Conservation (phyloP, 176 grass and related monocot genomes). For the Tillandsia fasciculata region DNA sequence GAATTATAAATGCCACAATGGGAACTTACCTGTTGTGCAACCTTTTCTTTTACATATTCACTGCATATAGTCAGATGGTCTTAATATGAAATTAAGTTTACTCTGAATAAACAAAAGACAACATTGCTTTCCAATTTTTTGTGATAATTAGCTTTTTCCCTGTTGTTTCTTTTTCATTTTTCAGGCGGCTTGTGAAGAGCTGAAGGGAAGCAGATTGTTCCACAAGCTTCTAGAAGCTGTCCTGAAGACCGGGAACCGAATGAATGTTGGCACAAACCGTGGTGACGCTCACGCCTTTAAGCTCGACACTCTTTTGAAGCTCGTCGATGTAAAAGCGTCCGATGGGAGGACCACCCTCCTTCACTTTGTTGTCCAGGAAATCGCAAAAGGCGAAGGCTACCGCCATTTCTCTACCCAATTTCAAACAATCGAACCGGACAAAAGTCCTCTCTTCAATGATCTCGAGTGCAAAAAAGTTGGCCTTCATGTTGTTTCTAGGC, state of each 20-base stretch:
- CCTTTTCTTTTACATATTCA: no score
- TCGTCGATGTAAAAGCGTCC: constrained; percentile 89
- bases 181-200: constrained; percentile 90
- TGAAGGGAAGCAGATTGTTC: constrained; percentile 77
- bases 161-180: not conserved
- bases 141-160: not conserved
- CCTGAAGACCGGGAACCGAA: constrained; percentile 94
- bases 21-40: no score
- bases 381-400: constrained; percentile 63
- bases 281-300: constrained; percentile 92
- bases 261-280: constrained; percentile 97
- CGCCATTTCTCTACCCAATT: constrained; percentile 33
- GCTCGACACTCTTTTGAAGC: constrained; percentile 85
- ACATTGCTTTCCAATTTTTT: not conserved
- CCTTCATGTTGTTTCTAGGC: constrained; percentile 59
- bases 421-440: constrained; percentile 38
- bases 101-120: not conserved
- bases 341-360: constrained; percentile 93
- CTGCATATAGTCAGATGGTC: not conserved
- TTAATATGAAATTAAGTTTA: not conserved
- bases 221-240: constrained; percentile 98
- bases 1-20: no score
- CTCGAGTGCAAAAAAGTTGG: constrained; percentile 74
- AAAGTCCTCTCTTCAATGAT: constrained; percentile 52
- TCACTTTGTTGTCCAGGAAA: constrained; percentile 94